Base-by-base conservation (phyloP, 176 grass and related monocot species). In the Aechmea fasciata region DNA sequence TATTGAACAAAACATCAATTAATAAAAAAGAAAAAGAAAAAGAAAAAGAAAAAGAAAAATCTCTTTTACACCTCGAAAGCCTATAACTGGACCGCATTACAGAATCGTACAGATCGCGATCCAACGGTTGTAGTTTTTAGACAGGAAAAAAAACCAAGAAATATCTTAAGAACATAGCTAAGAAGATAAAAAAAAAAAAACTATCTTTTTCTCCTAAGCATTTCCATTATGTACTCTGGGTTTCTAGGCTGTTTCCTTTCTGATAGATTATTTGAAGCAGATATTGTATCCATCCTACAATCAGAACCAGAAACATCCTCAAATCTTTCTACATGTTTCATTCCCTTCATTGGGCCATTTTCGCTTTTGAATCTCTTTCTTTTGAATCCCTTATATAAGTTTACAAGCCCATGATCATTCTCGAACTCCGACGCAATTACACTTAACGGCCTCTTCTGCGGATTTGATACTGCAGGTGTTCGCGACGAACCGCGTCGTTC, bases 171-270 rank as follows among this genome's bases (percentile, higher is more conserved):
- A 14, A 59, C 10, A 57, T 57, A 18, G 49, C 13, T 47, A 50
- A 68, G 9, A 28, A 28, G 48, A 64, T 72, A 26, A 18, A 33
- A 50, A 28, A 28, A 26, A 64, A 72, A 26, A 18, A 33, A 50
- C 26, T 85, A 85, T 47, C 29, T 78, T 68, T 83, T 83, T 68
- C 82, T 85, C 55, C 75, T 75, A 17, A 92, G 79, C 82, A 88
- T 88, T 75, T 88, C 73, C 57, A 88, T 13, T 65, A 92, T 85
- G 18, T 82, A 41, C 70, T 92, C 85, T 63, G 79, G 73, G 19
- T 82, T 85, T 70, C 78, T 77, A 25, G 65, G 67, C 15, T 63
- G 63, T 67, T 55, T 51, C 22, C 47, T 69, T 24, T 69, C 67
- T 1, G 55, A 33, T 52, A 65, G 11, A 64, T 2, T 73, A 19